Conservation (phyloP, 257 asterid genomes). For the Salvia rosmarinus region DNA sequence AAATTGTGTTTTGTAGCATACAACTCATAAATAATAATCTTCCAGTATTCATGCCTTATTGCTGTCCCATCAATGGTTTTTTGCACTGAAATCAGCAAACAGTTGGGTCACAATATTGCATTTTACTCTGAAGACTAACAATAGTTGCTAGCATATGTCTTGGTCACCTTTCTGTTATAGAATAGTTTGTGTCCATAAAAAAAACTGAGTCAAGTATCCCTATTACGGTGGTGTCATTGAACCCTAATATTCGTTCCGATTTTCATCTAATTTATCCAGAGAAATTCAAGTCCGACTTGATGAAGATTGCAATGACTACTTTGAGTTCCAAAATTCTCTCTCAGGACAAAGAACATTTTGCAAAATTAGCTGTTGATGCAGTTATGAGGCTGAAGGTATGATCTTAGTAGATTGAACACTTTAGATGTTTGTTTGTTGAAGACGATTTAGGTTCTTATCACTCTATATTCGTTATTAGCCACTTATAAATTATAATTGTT, state of each 20-base stretch:
- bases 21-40: background rate
- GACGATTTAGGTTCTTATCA: background rate
- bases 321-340: constrained; percentile 92
- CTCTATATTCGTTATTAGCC: background rate
- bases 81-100: background rate
- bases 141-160: background rate
- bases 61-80: background rate
- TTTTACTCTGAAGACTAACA: background rate
- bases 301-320: constrained; percentile 94
- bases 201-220: background rate
- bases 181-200: background rate
- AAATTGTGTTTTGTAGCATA: background rate
- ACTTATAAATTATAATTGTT: background rate
- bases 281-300: constrained; percentile 68
- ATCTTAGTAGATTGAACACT: constrained; percentile 17
- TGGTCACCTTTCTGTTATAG: background rate
- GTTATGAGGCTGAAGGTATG: constrained; percentile 87
- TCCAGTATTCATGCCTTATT: background rate
- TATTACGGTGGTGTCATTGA: background rate
- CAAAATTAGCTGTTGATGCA: constrained; percentile 84
- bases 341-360: constrained; percentile 92
- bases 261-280: constrained; percentile 41
- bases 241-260: constrained; percentile 2
- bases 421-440: background rate
- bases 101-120: background rate